phyloP scores from a whole-genome alignment of 768 basidiomycete genomes.

The Epithele typhae region DNA sequence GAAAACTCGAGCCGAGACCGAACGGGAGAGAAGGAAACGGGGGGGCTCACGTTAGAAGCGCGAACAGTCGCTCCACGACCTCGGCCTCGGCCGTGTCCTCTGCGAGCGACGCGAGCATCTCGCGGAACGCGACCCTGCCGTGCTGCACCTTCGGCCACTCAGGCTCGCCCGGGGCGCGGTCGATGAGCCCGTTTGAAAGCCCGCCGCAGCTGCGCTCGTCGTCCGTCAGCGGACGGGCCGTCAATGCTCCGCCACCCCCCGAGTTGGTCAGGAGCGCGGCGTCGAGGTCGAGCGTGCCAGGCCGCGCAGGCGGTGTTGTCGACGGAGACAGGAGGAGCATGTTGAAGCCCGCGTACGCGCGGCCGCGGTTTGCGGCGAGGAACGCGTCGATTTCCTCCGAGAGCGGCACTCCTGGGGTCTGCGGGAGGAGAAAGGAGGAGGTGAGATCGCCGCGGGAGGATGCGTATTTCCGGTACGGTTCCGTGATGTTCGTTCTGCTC shows the following conservation, averaged over 20 bases:
- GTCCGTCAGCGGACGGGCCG: slow-evolving; percentile 45
- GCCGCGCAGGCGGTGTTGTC: no score
- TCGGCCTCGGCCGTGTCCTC: slow-evolving; percentile 42
- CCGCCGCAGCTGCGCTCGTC: slow-evolving; percentile 51
- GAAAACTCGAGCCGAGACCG: not conserved
- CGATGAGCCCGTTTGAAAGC: slow-evolving; percentile 75
- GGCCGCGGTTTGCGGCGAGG: slow-evolving; percentile 37
- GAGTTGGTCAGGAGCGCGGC: slow-evolving; percentile 61
- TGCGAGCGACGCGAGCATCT: slow-evolving; percentile 35
- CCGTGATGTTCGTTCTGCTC: slow-evolving; percentile 79
- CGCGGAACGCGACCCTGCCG: slow-evolving; percentile 46
- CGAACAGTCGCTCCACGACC: slow-evolving; percentile 57
- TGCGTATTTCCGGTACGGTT: slow-evolving; percentile 42
- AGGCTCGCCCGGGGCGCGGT: slow-evolving; percentile 46
- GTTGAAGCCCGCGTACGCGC: slow-evolving; percentile 76
- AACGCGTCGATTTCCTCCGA: slow-evolving; percentile 46
- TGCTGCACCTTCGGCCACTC: slow-evolving; percentile 74
- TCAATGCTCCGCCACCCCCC: slow-evolving; percentile 61
- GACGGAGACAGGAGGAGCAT: slow-evolving; percentile 58
- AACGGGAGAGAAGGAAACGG: slow-evolving; percentile 8
- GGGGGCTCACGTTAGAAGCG: slow-evolving; percentile 65
- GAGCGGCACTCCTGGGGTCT: slow-evolving; percentile 38
- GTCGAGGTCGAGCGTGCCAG: slow-evolving; percentile 33
- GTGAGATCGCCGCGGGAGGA: slow-evolving; percentile 69
- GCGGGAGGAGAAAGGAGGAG: slow-evolving; percentile 61